Percentiles rank a stretch among this genome's conserved stretches.
Conservation (phyloP, 495 filamentous ascomycete genomes). For the Collariella sp. region DNA sequence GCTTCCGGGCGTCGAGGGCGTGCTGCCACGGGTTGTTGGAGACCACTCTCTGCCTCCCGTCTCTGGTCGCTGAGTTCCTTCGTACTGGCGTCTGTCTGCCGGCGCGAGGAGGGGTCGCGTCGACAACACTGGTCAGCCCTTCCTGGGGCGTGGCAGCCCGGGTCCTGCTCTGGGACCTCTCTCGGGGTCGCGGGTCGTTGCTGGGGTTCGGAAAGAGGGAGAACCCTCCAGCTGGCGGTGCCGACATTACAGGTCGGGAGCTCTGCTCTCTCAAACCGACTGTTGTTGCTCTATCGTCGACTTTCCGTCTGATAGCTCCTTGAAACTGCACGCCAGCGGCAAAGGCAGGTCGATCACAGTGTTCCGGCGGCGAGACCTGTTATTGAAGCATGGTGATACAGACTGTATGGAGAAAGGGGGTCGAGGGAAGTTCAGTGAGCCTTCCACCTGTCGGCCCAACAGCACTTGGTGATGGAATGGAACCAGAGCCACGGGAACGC, state of each 20-base stretch:
- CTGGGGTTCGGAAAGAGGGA: constrained; percentile 44
- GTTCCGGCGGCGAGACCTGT: background rate
- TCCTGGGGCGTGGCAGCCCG: constrained; percentile 33
- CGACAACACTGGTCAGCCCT: constrained; percentile 22
- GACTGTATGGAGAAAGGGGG: background rate
- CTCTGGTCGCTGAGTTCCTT: constrained; percentile 27
- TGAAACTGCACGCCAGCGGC: background rate
- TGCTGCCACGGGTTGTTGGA: constrained; percentile 31
- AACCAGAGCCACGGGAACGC: constrained; percentile 3
- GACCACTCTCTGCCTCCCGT: constrained; percentile 25
- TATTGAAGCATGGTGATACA: constrained; percentile 4
- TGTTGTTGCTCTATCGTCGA: background rate
- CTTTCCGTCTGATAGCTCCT: background rate
- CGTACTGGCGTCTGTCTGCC: constrained; percentile 30
- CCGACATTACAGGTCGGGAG: constrained; percentile 22
- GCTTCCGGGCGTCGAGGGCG: constrained; percentile 20
- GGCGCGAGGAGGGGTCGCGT: constrained; percentile 21
- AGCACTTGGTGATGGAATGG: background rate
- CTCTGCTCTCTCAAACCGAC: background rate
- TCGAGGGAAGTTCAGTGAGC: background rate
- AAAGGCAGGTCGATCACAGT: background rate
- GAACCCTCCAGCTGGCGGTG: constrained; percentile 37
- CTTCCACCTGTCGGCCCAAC: background rate
- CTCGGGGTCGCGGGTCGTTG: constrained; percentile 23
- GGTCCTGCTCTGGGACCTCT: constrained; percentile 32